These are phyloP conservation scores for Cryoendolithus antarcticus DNA, from an alignment of 2,329 filamentous ascomycete genomes.

Conservation along the genomic window DNA sequence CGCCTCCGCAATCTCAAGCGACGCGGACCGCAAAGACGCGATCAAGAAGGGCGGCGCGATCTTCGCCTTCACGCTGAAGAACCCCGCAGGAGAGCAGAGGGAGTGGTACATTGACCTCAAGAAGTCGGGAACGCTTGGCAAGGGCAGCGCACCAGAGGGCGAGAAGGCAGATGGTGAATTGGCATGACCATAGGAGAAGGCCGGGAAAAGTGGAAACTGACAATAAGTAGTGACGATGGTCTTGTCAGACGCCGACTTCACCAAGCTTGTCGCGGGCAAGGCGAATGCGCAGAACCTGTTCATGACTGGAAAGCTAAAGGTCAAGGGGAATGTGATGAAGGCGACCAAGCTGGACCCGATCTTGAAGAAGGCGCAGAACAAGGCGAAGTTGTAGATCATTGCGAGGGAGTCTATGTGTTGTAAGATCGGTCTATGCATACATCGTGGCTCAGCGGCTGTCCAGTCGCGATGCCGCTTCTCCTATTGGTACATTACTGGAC, in stretches of 20 bases:
- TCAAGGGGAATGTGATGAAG: constrained; percentile 98
- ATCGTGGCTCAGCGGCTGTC: no score
- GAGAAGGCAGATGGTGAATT: constrained; percentile 70
- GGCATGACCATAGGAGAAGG: not conserved
- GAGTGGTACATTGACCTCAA: constrained; percentile 96
- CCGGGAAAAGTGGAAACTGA: no score
- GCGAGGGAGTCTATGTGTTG: no score
- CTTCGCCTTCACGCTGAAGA: constrained; percentile 89
- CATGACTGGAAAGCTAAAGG: constrained; percentile 97
- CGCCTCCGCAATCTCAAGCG: constrained; percentile 54
- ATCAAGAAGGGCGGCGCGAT: constrained; percentile 79
- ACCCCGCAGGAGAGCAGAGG: constrained; percentile 63
- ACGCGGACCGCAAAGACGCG: constrained; percentile 69
- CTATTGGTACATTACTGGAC: no score
- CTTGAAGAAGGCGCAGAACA: constrained; percentile 72
- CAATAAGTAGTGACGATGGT: constrained; percentile 58
- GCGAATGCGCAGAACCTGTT: constrained; percentile 91
- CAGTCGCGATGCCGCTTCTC: no score
- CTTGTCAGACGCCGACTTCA: constrained; percentile 79
- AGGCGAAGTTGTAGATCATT: constrained; percentile 62
- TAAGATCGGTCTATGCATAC: no score
- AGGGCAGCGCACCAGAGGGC: constrained; percentile 55
- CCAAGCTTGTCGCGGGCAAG: constrained; percentile 68
- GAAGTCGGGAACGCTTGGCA: constrained; percentile 69
- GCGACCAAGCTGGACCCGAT: constrained; percentile 92